phyloP scores from a whole-genome alignment of 192 early-diverging fungal species.

The Podila horticola region DNA sequence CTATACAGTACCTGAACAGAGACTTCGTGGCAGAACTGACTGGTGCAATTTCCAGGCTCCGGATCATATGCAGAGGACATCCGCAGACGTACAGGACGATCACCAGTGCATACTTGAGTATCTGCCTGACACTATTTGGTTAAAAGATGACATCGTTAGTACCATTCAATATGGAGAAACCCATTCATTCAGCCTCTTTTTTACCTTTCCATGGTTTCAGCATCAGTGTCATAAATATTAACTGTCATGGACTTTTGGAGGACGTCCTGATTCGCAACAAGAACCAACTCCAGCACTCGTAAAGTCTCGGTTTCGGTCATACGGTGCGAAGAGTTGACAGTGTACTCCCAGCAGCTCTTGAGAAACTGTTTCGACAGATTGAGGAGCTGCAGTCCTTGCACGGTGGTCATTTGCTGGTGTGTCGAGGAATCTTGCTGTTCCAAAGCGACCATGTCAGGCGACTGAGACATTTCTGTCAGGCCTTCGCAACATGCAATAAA shows the following conservation, averaged over 20 bases:
- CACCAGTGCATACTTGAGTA: slow-evolving; percentile 56
- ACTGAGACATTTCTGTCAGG: slow-evolving; percentile 7
- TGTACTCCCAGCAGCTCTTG: slow-evolving; percentile 14
- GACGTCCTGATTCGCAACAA: slow-evolving; percentile 11
- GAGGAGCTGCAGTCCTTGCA: slow-evolving; percentile 2
- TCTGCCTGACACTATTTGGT: slow-evolving; percentile 31
- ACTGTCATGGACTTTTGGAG: slow-evolving; percentile 12
- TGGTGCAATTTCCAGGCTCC: slow-evolving; percentile 46
- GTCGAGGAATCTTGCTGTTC: neutral
- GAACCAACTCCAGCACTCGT: slow-evolving; percentile 18
- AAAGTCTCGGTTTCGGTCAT: slow-evolving; percentile 19
- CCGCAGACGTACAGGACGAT: slow-evolving; percentile 53
- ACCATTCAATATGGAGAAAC: neutral
- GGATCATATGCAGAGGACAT: slow-evolving; percentile 51
- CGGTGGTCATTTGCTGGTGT: neutral
- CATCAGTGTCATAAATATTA: neutral
- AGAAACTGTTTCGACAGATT: slow-evolving; percentile 10
- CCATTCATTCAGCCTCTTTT: too few species aligned
- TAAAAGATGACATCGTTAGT: neutral
- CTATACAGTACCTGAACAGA: neutral
- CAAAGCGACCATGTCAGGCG: neutral
- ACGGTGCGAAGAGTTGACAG: neutral
- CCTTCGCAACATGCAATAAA: slow-evolving; percentile 24
- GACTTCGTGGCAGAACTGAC: neutral
- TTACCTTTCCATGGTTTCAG: slow-evolving; percentile 24